phyloP scores from a whole-genome alignment of 805 yeast species.

The Starmerella vaccinii region DNA sequence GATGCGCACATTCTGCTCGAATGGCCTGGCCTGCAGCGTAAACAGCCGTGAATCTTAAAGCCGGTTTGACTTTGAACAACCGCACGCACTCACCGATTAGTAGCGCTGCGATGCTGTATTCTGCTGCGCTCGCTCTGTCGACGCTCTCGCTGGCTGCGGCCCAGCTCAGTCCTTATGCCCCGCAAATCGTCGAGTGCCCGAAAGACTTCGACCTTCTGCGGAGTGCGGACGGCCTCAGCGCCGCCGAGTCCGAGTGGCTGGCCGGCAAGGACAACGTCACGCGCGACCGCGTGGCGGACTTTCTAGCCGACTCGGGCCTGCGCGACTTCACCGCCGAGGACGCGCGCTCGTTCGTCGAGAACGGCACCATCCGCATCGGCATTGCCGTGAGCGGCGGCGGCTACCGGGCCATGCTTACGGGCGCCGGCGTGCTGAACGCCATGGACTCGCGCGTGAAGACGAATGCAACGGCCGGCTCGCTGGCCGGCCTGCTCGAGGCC shows the following conservation, averaged over 20 bases:
- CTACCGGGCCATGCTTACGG: conserved; percentile 75
- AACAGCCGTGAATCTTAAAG: too few species aligned
- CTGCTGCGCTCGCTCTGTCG: background rate
- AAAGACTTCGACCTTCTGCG: background rate
- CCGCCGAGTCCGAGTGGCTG: background rate
- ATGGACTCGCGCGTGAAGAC: conserved; percentile 56
- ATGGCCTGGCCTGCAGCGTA: too few species aligned
- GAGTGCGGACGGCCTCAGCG: background rate
- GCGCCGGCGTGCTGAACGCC: conserved; percentile 77
- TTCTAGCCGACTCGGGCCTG: background rate
- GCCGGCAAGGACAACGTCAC: conserved; percentile 2
- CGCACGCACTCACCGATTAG: too few species aligned
- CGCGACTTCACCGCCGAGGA: background rate
- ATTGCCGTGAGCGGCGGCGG: conserved; percentile 76
- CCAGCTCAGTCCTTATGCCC: conserved; percentile 6
- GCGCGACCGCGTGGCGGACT: background rate
- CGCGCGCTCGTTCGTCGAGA: background rate
- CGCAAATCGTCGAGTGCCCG: background rate
- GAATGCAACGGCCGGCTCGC: conserved; percentile 40
- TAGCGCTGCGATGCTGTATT: background rate
- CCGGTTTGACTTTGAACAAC: too few species aligned
- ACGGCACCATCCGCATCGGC: conserved; percentile 34
- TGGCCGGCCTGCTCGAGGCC: conserved; percentile 67
- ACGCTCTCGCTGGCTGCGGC: conserved; percentile 2
- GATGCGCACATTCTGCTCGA: background rate